Conservation (phyloP, 2,329 filamentous ascomycete genomes). For the Corynespora cassiicola region DNA sequence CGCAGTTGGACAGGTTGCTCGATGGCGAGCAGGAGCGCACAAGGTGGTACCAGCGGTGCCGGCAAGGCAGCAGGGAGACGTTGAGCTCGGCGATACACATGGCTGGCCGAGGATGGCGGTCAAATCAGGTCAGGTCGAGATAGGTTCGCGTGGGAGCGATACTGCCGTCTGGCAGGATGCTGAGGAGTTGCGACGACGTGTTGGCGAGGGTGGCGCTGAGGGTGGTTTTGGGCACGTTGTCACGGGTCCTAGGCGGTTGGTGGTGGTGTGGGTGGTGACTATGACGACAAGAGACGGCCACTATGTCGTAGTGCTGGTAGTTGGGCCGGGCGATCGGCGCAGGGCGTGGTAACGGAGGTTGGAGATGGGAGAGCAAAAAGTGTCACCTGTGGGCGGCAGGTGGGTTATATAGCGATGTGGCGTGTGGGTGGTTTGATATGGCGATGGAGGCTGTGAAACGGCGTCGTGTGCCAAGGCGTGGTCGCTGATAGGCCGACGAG, state of each 20-base stretch:
- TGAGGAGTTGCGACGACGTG: slow-evolving; percentile 26
- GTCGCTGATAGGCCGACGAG: slow-evolving; percentile 30
- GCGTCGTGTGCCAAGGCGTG: slow-evolving; percentile 29
- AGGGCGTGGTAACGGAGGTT: slow-evolving; percentile 11
- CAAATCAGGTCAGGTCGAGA: slow-evolving; percentile 33
- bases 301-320: slow-evolving; percentile 14
- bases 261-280: slow-evolving; percentile 27
- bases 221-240: slow-evolving; percentile 11
- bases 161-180: slow-evolving; percentile 28
- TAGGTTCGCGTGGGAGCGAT: slow-evolving; percentile 24
- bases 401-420: slow-evolving; percentile 21
- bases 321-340: slow-evolving; percentile 12
- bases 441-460: slow-evolving; percentile 18
- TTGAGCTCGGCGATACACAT: slow-evolving; percentile 61
- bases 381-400: slow-evolving; percentile 17
- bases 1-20: slow-evolving; percentile 56
- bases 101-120: no score
- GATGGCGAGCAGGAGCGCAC: slow-evolving; percentile 50
- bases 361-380: slow-evolving; percentile 8
- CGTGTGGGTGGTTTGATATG: slow-evolving; percentile 26
- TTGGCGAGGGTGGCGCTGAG: slow-evolving; percentile 20
- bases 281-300: slow-evolving; percentile 26
- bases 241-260: slow-evolving; percentile 27
- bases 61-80: slow-evolving; percentile 54
- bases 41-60: slow-evolving; percentile 59